Evolutionary conservation across 108 stramenopile species (phyloP).

Genomic region (Discostella stelligeroides): DNA sequence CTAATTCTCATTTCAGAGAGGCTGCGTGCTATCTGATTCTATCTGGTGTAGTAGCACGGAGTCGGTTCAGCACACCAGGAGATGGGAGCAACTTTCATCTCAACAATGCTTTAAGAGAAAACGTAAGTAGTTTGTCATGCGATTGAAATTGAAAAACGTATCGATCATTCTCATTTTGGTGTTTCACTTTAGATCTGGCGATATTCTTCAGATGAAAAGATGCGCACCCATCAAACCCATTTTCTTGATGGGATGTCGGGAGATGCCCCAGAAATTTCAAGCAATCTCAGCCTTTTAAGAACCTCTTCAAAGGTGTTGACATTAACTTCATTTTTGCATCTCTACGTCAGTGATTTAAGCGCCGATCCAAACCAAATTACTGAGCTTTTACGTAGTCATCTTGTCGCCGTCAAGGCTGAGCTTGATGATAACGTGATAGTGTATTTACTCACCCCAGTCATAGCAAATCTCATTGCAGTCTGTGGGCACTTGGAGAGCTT

Average conservation of each 20-base stretch:
- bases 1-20: slow-evolving; percentile 20
- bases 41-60: slow-evolving; percentile 16
- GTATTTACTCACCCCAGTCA: slow-evolving; percentile 30
- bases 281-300: slow-evolving; percentile 30
- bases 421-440: slow-evolving; percentile 26
- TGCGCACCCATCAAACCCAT: slow-evolving; percentile 20
- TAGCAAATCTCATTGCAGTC: slow-evolving; percentile 31
- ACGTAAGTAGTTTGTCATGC: no score
- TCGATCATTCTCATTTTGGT: no score
- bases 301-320: slow-evolving; percentile 32
- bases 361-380: background rate
- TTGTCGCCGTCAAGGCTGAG: slow-evolving; percentile 26
- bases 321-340: slow-evolving; percentile 24
- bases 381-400: slow-evolving; percentile 23
- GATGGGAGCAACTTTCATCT: slow-evolving; percentile 14
- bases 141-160: no score
- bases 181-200: slow-evolving; percentile 36
- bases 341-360: slow-evolving; percentile 15
- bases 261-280: slow-evolving; percentile 13
- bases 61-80: background rate
- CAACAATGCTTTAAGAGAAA: slow-evolving; percentile 19
- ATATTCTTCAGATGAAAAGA: slow-evolving; percentile 25
- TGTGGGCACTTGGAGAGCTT: slow-evolving; percentile 16
- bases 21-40: slow-evolving; percentile 22
- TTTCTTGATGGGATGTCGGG: slow-evolving; percentile 28